Evolutionary conservation across 2,329 filamentous ascomycete genomes (phyloP).

Genomic region (Didymella pomorum): DNA sequence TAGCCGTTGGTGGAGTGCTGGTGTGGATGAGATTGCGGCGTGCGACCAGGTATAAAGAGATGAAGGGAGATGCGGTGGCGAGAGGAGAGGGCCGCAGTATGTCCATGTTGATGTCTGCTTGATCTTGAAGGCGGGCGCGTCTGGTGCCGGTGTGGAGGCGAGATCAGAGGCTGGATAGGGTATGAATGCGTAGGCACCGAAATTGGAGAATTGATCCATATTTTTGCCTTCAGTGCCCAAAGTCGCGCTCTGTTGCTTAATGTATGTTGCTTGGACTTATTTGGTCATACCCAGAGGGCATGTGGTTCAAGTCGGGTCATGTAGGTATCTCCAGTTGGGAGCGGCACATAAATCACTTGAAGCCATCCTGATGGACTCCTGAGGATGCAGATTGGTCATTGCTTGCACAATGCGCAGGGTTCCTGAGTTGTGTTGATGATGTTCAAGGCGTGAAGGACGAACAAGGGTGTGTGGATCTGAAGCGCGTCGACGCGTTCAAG

Average conservation of each 20-base stretch:
- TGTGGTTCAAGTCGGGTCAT: neutral
- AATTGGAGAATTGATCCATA: constrained; percentile 26
- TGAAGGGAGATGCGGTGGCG: constrained; percentile 21
- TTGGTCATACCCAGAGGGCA: neutral
- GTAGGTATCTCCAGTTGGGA: neutral
- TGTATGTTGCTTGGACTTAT: neutral
- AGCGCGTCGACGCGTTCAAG: constrained; percentile 20
- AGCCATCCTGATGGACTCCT: neutral
- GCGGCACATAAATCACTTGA: neutral
- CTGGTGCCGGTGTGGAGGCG: neutral
- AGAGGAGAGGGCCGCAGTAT: constrained; percentile 36
- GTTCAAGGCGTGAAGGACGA: constrained; percentile 21
- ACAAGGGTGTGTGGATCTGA: constrained; percentile 7
- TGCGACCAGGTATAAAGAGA: constrained; percentile 51
- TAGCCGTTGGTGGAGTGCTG: constrained; percentile 43
- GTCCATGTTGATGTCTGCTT: constrained; percentile 37
- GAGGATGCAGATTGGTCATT: neutral
- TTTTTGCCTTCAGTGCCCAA: no score
- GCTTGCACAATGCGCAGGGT: neutral
- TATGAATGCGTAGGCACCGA: constrained; percentile 26
- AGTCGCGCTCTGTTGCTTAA: neutral
- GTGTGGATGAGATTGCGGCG: constrained; percentile 46
- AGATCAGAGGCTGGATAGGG: constrained; percentile 9
- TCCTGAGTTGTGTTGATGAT: constrained; percentile 14
- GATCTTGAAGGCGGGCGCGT: constrained; percentile 12